Evolutionary conservation across 1,284 basidiomycete species (phyloP).

Genomic region (Bondarzewia mesenterica): DNA sequence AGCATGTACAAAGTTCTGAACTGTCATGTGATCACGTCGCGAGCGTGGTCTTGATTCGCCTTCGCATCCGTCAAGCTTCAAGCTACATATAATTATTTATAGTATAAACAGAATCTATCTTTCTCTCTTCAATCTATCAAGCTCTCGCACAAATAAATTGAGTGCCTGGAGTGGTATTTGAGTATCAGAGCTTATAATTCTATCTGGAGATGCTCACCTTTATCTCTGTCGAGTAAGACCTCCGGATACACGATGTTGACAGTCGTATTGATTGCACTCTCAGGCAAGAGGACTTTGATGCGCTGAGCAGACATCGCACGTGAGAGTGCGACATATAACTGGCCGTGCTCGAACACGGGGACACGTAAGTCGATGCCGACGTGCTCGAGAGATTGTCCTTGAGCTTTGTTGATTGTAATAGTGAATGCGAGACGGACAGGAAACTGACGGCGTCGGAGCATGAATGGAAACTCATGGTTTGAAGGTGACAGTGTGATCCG

Average conservation of each 20-base stretch:
- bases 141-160: too few relatives aligned
- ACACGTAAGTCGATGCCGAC: slow-evolving; percentile 25
- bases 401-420: slow-evolving; percentile 35
- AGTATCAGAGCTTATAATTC: too few relatives aligned
- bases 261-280: background rate
- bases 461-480: slow-evolving; percentile 17
- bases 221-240: too few relatives aligned
- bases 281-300: slow-evolving; percentile 1
- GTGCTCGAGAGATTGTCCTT: slow-evolving; percentile 31
- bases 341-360: slow-evolving; percentile 33
- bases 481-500: slow-evolving; percentile 17
- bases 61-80: too few relatives aligned
- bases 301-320: background rate
- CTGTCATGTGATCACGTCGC: too few relatives aligned
- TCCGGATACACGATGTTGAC: slow-evolving; percentile 4
- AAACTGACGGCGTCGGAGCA: slow-evolving; percentile 25
- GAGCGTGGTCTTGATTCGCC: too few relatives aligned
- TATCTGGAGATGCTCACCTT: too few relatives aligned
- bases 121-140: too few relatives aligned
- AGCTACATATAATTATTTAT: too few relatives aligned
- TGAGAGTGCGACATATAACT: slow-evolving; percentile 36
- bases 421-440: slow-evolving; percentile 32
- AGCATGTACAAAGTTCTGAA: too few relatives aligned
- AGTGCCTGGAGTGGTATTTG: too few relatives aligned
- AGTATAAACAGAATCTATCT: too few relatives aligned